Base-by-base conservation (phyloP, 345 rosid genomes). In the Hibiscus tridactylites region DNA sequence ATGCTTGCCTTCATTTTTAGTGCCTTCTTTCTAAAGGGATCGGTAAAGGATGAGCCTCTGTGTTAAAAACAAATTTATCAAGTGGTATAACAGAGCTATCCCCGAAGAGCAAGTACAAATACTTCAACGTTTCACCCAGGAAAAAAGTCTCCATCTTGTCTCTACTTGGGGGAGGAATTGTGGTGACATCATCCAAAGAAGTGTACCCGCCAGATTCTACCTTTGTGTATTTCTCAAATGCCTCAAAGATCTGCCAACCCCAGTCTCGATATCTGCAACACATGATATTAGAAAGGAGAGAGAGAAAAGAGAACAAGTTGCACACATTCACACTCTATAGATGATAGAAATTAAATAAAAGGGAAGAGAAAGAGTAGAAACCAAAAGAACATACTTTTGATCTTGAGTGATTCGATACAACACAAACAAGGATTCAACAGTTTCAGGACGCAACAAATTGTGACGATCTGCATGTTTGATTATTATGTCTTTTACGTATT, bases 221-320 rank as follows among this genome's bases (percentile, higher is more conserved):
- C 85, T 87, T 91, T 11, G 98, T 88, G 78, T 86, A 75, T 71
- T 83, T 88, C 78, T 93, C 98, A 84, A 93, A 93, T 57, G 98
- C 92, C 85, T 88, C 90, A 69, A 93, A 93, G 46, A 93, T 93
- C 79, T 87, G 97, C 97, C 97, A 93, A 75, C 97, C 97, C 96
- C 94, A 93, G 73, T 93, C 96, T 3, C 44, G 44, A 9, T 67
- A 90, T 77, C 97, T 88, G 86, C 85, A 86, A 54, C 13, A 37
- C 21, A 60, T 16, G 42, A 72, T 61, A 61, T 39, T 35, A 61
- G 56, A 42, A 54, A 57, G 61, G 61, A 11, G 61, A 3, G 9
- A 53, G 6, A 37, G 1, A 37, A 4, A 37, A 4, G 42, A 60
- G 68, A 77, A 39, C 62, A 35, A 10, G 42, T 49, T 28, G 59